These are phyloP conservation scores for Saturnispora mendoncae DNA, from an alignment of 805 yeast genomes.

Conservation along the genomic window DNA sequence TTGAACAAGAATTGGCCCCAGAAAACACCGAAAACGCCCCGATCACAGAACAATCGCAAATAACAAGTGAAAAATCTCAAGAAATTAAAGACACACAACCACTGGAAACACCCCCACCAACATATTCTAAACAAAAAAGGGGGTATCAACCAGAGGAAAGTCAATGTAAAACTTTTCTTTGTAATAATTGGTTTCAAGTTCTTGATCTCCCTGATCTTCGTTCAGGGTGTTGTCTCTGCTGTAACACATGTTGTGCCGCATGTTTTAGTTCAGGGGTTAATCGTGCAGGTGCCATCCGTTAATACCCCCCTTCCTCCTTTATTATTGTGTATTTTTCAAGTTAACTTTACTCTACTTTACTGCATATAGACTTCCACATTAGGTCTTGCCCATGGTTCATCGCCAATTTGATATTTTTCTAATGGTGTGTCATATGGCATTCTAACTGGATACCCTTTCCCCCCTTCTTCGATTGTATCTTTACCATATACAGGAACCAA, in stretches of 20 bases:
- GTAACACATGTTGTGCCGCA: conserved; percentile 10
- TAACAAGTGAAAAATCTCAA: no score
- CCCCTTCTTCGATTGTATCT: no score
- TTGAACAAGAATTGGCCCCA: neutral
- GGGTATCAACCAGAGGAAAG: conserved; percentile 24
- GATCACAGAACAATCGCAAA: no score
- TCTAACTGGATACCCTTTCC: no score
- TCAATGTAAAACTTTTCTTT: conserved; percentile 25
- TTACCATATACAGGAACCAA: conserved; percentile 38
- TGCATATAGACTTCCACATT: conserved; percentile 9
- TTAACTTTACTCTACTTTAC: no score
- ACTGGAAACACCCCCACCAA: conserved; percentile 10
- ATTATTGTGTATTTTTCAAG: no score
- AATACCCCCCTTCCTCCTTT: neutral
- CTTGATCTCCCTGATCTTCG: conserved; percentile 11
- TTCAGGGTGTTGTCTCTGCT: conserved; percentile 6
- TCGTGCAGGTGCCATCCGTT: conserved; percentile 5
- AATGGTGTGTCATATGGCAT: conserved; percentile 52
- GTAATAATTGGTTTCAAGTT: conserved; percentile 14
- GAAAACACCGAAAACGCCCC: no score
- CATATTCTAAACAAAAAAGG: conserved; percentile 10
- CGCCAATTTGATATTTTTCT: conserved; percentile 29
- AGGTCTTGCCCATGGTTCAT: conserved; percentile 42
- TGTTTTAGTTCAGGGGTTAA: conserved; percentile 7
- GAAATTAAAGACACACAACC: no score